Conservation (phyloP, 2,329 filamentous ascomycete species). For the Neobulgaria alba region DNA sequence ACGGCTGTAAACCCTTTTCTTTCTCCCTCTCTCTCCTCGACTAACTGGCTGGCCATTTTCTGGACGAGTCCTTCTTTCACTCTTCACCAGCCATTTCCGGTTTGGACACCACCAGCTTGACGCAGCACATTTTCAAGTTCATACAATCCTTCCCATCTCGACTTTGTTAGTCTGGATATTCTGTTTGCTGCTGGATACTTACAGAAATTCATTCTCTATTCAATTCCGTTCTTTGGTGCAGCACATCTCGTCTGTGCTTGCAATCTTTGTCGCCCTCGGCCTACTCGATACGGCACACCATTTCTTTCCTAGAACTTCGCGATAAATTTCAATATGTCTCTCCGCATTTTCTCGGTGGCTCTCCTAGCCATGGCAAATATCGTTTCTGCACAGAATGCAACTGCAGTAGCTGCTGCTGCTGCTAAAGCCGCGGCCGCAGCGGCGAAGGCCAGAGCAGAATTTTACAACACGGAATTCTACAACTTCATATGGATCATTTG, state of each 20-base stretch:
- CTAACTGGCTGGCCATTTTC: neutral
- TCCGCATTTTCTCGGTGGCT: slow-evolving; percentile 14
- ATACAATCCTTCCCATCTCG: neutral
- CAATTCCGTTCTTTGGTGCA: neutral
- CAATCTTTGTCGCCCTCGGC: slow-evolving; percentile 1
- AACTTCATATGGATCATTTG: slow-evolving; percentile 56
- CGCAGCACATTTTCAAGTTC: no score
- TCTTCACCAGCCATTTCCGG: no score
- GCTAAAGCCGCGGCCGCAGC: slow-evolving; percentile 11
- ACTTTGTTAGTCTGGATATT: slow-evolving; percentile 7
- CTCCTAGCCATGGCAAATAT: slow-evolving; percentile 16
- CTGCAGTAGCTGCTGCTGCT: slow-evolving; percentile 7
- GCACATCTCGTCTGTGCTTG: no score
- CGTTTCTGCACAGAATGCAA: slow-evolving; percentile 12
- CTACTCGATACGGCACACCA: neutral
- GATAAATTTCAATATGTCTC: slow-evolving; percentile 15
- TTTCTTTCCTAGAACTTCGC: neutral
- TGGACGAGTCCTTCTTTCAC: neutral
- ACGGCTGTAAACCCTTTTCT: no score
- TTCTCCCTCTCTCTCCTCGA: neutral
- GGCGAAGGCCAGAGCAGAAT: slow-evolving; percentile 16
- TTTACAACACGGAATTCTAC: slow-evolving; percentile 44
- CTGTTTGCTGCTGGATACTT: slow-evolving; percentile 19
- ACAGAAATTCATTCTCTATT: slow-evolving; percentile 5
- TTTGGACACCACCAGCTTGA: no score